These are phyloP conservation scores for Talaromyces sp. DNA, from an alignment of 2,329 filamentous ascomycete genomes.

Conservation along the genomic window DNA sequence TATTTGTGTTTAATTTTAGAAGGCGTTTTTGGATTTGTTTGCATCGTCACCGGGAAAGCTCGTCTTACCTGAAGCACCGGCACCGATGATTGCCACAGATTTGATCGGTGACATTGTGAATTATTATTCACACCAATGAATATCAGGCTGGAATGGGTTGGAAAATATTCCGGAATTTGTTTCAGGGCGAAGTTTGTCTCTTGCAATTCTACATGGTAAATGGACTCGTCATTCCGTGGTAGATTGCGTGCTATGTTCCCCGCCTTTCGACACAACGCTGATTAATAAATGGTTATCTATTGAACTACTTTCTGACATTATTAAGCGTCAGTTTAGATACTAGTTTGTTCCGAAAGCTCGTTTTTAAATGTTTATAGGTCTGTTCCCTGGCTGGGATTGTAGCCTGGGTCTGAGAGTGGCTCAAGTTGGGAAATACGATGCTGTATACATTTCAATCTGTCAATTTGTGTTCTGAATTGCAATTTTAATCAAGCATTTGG, in stretches of 20 bases:
- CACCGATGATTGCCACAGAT: slow-evolving; percentile 25
- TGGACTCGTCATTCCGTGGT: not conserved
- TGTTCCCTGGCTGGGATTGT: not conserved
- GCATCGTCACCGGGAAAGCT: not conserved
- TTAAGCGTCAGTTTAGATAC: not conserved
- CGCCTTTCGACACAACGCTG: not conserved
- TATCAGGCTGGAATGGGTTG: not conserved
- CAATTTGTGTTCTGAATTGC: not conserved
- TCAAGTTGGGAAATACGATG: not conserved
- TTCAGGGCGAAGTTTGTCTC: not conserved
- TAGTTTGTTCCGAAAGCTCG: not conserved
- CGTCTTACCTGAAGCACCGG: slow-evolving; percentile 24
- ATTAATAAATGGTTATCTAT: not conserved
- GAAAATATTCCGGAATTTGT: not conserved
- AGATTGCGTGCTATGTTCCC: not conserved
- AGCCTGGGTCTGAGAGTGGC: not conserved
- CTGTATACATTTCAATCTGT: not conserved
- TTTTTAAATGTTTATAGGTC: not conserved
- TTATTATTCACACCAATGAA: not conserved
- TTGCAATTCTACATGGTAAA: not conserved
- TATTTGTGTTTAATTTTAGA: not conserved
- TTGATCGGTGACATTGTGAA: slow-evolving; percentile 7
- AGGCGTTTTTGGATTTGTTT: not conserved
- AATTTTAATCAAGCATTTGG: not conserved
- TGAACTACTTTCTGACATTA: not conserved